Base-by-base conservation (phyloP, 2,329 filamentous ascomycete species). In the Trichoderma gracile region DNA sequence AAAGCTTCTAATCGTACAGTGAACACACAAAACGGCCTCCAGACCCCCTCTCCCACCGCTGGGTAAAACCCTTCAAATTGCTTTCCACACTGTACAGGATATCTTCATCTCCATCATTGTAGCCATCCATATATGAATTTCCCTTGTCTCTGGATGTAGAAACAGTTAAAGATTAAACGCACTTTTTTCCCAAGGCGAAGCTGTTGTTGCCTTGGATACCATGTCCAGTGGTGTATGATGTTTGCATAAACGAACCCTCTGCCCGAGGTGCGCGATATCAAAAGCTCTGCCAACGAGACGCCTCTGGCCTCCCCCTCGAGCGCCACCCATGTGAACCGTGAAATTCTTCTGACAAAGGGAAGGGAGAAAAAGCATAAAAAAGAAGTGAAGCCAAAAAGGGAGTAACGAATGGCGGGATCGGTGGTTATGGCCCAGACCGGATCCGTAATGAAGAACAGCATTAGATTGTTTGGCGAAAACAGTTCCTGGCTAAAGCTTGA, bases 91-190 rank as follows among this genome's bases (percentile, higher is more conserved):
- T 53, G 38, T 64, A 49, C 62, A 49, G 30, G 55, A 60, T 56
- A 55, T 49, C 43, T 56, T 49, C 47, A 15, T 1, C 59, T 43
- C 53, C 53, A 43, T 40, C 53, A 30, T 64, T 58, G 45, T 64
- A 50, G 43, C 55, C 63, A 63, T 65, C 63, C 63, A 42, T 65
- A 45, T 61, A 47, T 52, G 5, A 61, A 43, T 27, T 55, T 45
- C 43, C 66, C 73, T 68, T 68, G 59, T 71, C 74, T 76, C 74
- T 75, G 74, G 74, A 75, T 74, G 75, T 79, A 77, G 74, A 78
- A 75, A 75, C 72, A 76, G 73, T 69, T 47, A 59, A 38, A 65
- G 33, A 54, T 62, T 49, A 55, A 63, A 63, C 53, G 53, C 46
- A 73, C 74, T 79, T 80, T 79, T 80, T 71, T 72, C 71, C 71